Conservation (phyloP, 345 rosid genomes). For the Noccaea caerulescens region DNA sequence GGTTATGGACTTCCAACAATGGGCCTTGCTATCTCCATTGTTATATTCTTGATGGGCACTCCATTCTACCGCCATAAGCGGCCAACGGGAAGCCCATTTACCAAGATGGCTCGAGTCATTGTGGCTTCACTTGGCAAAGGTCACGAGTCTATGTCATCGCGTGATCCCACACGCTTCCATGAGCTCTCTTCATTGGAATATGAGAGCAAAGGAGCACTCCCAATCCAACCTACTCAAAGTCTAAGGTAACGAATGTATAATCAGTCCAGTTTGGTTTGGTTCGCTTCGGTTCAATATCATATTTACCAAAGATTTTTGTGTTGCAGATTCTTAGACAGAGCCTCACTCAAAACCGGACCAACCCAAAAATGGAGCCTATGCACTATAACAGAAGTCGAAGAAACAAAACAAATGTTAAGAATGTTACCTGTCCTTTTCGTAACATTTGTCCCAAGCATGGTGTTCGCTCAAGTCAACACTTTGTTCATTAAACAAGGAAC, state of each 20-base stretch:
- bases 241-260: slow-evolving; percentile 50
- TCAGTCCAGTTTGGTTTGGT: too few species aligned
- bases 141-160: slow-evolving; percentile 47
- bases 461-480: slow-evolving; percentile 55
- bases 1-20: slow-evolving; percentile 84
- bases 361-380: slow-evolving; percentile 62
- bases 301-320: neutral
- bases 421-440: slow-evolving; percentile 70
- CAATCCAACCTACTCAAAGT: slow-evolving; percentile 64
- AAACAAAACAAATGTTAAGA: slow-evolving; percentile 83
- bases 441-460: slow-evolving; percentile 62
- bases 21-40: slow-evolving; percentile 63
- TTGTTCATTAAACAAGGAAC: slow-evolving; percentile 77
- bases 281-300: too few species aligned
- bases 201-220: slow-evolving; percentile 48
- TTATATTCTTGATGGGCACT: slow-evolving; percentile 69
- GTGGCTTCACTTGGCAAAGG: slow-evolving; percentile 70
- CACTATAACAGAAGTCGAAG: slow-evolving; percentile 81
- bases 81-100: slow-evolving; percentile 77
- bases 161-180: slow-evolving; percentile 50
- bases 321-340: slow-evolving; percentile 67
- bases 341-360: slow-evolving; percentile 58
- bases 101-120: slow-evolving; percentile 73
- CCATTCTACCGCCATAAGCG: slow-evolving; percentile 70
- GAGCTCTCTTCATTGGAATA: slow-evolving; percentile 63